Conservation (phyloP, 192 early-diverging fungal species). For the Spinellus fusiger region DNA sequence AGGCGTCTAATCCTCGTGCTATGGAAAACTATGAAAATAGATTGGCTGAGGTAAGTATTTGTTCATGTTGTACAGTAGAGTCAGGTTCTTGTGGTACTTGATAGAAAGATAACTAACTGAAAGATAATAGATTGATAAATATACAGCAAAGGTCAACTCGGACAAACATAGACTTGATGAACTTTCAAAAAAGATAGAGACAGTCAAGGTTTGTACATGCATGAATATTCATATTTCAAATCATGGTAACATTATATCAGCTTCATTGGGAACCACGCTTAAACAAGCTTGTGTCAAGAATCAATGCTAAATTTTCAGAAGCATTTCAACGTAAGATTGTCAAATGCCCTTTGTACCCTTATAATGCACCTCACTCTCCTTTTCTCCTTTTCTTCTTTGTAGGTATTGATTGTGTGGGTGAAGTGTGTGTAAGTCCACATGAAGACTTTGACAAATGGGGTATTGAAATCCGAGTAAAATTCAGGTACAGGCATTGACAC, state of each 20-base stretch:
- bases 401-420: slow-evolving; percentile 76
- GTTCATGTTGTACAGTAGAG: background rate
- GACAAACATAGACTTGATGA: background rate
- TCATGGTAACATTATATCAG: slow-evolving; percentile 21
- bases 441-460: slow-evolving; percentile 92
- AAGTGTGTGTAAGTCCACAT: slow-evolving; percentile 57
- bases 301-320: slow-evolving; percentile 62
- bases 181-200: background rate
- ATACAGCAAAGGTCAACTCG: background rate
- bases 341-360: background rate
- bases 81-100: too few relatives aligned
- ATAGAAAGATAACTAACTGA: too few relatives aligned
- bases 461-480: slow-evolving; percentile 92
- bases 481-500: slow-evolving; percentile 47
- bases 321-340: slow-evolving; percentile 59
- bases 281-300: slow-evolving; percentile 46
- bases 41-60: slow-evolving; percentile 32
- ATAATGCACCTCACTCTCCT: background rate
- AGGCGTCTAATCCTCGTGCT: slow-evolving; percentile 46
- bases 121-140: background rate
- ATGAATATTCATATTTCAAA: background rate
- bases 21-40: slow-evolving; percentile 67
- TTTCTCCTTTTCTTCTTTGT: background rate
- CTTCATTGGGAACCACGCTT: slow-evolving; percentile 67
- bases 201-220: background rate